Conservation (phyloP, 108 stramenopile species). For the Nannochloropsis gaditana region DNA sequence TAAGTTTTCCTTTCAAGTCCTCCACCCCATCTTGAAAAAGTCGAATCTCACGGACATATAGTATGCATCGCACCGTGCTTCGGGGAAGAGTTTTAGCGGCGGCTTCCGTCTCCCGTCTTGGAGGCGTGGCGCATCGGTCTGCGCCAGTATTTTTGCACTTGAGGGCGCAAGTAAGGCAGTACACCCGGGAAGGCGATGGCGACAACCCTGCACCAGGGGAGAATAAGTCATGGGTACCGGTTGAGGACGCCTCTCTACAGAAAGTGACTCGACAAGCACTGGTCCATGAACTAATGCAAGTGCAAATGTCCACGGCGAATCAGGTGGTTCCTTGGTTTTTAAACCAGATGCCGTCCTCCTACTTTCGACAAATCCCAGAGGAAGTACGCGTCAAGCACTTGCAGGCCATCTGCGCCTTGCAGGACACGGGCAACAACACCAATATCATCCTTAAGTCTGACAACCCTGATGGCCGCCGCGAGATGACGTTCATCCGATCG, state of each 20-base stretch:
- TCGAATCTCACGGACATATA: no score
- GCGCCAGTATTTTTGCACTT: not conserved
- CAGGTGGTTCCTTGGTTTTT: slow-evolving; percentile 91
- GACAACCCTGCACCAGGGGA: not conserved
- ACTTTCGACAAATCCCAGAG: slow-evolving; percentile 82
- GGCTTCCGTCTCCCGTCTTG: not conserved
- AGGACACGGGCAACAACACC: slow-evolving; percentile 60
- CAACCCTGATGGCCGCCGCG: slow-evolving; percentile 60
- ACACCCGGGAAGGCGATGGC: not conserved
- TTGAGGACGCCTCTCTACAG: not conserved
- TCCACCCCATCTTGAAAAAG: no score
- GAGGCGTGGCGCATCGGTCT: not conserved
- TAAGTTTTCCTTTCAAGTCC: no score
- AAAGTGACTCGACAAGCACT: not conserved
- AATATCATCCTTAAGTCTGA: slow-evolving; percentile 71
- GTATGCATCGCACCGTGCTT: no score
- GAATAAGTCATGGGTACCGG: slow-evolving; percentile 2
- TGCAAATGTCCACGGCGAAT: slow-evolving; percentile 33
- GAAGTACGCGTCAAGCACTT: slow-evolving; percentile 88
- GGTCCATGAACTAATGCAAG: not conserved
- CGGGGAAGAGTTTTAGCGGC: not conserved
- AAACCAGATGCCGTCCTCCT: slow-evolving; percentile 76
- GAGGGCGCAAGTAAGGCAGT: not conserved
- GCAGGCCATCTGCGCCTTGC: slow-evolving; percentile 82
- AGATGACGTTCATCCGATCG: slow-evolving; percentile 74